phyloP scores from a whole-genome alignment of 2,329 filamentous ascomycete species.

The Exophiala calicioides region DNA sequence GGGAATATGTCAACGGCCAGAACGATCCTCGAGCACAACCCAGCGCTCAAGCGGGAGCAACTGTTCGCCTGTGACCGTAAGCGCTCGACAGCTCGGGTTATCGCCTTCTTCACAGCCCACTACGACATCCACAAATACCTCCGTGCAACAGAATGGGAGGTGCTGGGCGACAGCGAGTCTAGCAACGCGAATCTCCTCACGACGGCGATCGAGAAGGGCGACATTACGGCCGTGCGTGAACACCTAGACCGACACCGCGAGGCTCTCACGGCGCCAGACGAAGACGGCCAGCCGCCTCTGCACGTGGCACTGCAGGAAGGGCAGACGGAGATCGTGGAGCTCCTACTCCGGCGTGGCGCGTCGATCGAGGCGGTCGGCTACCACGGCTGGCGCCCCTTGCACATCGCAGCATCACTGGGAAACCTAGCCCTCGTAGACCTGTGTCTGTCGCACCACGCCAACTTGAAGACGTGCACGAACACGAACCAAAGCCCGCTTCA shows the following conservation, averaged over 20 bases:
- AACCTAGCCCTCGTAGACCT: conserved; percentile 25
- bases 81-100: conserved; percentile 22
- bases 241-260: conserved; percentile 13
- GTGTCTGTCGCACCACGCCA: conserved; percentile 23
- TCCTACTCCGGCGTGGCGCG: conserved; percentile 27
- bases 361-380: conserved; percentile 28
- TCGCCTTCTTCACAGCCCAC: conserved; percentile 30
- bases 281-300: conserved; percentile 27
- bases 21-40: conserved; percentile 23
- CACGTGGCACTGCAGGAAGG: conserved; percentile 27
- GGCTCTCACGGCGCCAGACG: conserved; percentile 19
- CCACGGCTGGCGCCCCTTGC: conserved; percentile 28
- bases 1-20: conserved; percentile 23
- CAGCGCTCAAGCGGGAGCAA: conserved; percentile 18
- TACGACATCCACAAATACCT: conserved; percentile 32
- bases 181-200: conserved; percentile 16
- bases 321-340: conserved; percentile 16
- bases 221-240: conserved; percentile 13
- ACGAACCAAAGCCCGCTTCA: conserved; percentile 28
- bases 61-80: conserved; percentile 22
- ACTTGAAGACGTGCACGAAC: conserved; percentile 18
- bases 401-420: conserved; percentile 31
- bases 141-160: conserved; percentile 21
- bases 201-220: conserved; percentile 24
- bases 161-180: conserved; percentile 11